Evolutionary conservation across 2,329 filamentous ascomycete genomes (phyloP).

Genomic region (Cercospora citrullina): DNA sequence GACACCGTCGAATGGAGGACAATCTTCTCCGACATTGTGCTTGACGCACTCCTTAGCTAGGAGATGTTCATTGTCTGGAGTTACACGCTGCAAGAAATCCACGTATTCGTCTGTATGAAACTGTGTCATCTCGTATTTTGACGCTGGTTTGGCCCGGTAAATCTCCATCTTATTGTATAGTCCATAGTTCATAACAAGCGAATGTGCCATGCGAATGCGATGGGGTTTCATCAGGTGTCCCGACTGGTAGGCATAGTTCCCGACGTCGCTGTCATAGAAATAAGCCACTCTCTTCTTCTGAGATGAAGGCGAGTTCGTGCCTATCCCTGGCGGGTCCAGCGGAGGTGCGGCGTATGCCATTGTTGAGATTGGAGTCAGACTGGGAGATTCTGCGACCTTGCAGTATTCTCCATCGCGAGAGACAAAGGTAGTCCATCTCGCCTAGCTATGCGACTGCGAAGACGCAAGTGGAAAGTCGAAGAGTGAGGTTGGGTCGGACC

Average conservation of each 20-base stretch:
- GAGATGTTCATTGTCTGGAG: constrained; percentile 97
- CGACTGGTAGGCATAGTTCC: constrained; percentile 92
- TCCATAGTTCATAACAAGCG: constrained; percentile 70
- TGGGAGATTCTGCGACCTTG: not conserved
- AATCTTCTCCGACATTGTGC: constrained; percentile 65
- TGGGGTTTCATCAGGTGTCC: constrained; percentile 68
- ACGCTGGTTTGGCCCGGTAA: constrained; percentile 54
- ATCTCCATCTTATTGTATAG: constrained; percentile 73
- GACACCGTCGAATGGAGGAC: constrained; percentile 67
- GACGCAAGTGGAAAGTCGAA: not conserved
- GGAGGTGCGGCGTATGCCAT: not conserved
- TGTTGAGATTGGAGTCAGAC: not conserved
- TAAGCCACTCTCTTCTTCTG: constrained; percentile 80
- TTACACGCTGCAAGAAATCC: constrained; percentile 78
- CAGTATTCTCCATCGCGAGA: not conserved
- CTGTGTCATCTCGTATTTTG: constrained; percentile 70
- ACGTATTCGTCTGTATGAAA: constrained; percentile 74
- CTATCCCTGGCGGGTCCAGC: not conserved
- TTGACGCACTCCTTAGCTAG: constrained; percentile 78
- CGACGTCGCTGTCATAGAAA: constrained; percentile 97
- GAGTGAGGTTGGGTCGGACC: not conserved
- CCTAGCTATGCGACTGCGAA: not conserved
- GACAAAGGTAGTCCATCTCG: not conserved
- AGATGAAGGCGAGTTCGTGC: not conserved
- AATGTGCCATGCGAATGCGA: constrained; percentile 64